Conservation (phyloP, 805 yeast genomes). For the Teunomyces funiuensis region DNA sequence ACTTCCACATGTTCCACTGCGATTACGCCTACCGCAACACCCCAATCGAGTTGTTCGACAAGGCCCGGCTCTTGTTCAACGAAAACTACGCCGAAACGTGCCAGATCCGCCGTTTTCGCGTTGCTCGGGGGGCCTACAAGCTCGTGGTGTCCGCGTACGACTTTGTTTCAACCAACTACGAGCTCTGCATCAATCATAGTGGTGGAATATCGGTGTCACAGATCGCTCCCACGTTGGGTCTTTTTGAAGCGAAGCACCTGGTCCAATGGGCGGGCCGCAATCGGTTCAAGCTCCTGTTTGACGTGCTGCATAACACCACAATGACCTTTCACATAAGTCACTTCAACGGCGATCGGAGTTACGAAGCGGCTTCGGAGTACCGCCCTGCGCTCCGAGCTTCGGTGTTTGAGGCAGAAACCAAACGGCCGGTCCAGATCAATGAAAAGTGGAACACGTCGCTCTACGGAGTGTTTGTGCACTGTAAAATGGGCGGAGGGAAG, state of each 20-base stretch:
- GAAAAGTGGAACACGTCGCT: slow-evolving; percentile 41
- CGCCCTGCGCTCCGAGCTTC: slow-evolving; percentile 50
- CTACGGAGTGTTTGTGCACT: slow-evolving; percentile 45
- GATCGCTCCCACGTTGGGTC: slow-evolving; percentile 32
- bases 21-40: slow-evolving; percentile 22
- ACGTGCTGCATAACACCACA: slow-evolving; percentile 17
- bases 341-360: slow-evolving; percentile 11
- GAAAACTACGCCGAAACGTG: slow-evolving; percentile 39
- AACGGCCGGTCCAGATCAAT: slow-evolving; percentile 32
- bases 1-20: slow-evolving; percentile 46
- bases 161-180: slow-evolving; percentile 27
- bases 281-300: slow-evolving; percentile 35
- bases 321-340: slow-evolving; percentile 28
- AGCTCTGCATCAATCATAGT: slow-evolving; percentile 28
- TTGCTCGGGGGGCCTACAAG: slow-evolving; percentile 41
- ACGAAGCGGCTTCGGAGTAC: slow-evolving; percentile 24
- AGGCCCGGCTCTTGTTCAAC: slow-evolving; percentile 23
- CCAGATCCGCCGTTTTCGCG: slow-evolving; percentile 17
- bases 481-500: slow-evolving; percentile 22
- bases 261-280: slow-evolving; percentile 43
- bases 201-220: slow-evolving; percentile 10
- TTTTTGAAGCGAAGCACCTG: slow-evolving; percentile 24
- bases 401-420: slow-evolving; percentile 30
- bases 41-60: slow-evolving; percentile 21
- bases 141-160: slow-evolving; percentile 49